Evolutionary conservation across 805 yeast genomes (phyloP).

Genomic region (Tetrapisispora fleetii): DNA sequence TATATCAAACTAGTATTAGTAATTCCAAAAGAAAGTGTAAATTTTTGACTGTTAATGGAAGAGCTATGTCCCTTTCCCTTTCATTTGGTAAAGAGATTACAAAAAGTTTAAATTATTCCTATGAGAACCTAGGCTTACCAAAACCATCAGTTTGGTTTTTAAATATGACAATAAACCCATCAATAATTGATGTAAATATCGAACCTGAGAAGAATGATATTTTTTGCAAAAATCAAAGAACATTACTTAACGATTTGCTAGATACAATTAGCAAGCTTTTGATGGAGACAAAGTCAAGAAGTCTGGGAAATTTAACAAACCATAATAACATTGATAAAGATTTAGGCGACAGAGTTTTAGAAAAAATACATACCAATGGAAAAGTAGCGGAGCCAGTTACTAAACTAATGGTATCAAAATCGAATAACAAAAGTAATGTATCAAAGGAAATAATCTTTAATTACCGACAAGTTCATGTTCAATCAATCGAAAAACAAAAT

Average conservation of each 20-base stretch:
- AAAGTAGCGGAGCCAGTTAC: too few species aligned
- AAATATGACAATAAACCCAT: constrained; percentile 13
- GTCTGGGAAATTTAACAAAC: background rate
- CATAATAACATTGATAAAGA: too few species aligned
- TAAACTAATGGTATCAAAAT: too few species aligned
- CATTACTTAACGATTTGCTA: background rate
- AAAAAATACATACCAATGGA: too few species aligned
- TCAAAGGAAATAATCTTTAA: background rate
- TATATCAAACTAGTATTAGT: constrained; percentile 21
- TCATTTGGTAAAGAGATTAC: constrained; percentile 27
- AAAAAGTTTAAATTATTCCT: constrained; percentile 19
- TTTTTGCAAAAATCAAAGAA: constrained; percentile 14
- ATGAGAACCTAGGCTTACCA: constrained; percentile 15
- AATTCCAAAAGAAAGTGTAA: constrained; percentile 15
- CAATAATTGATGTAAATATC: constrained; percentile 32
- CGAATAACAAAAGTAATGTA: too few species aligned
- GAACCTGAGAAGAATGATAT: constrained; percentile 39
- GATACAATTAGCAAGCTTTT: background rate
- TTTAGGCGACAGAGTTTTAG: too few species aligned
- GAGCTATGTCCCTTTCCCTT: constrained; percentile 25
- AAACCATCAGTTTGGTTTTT: constrained; percentile 32
- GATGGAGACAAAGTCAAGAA: background rate
- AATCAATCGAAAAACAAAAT: background rate
- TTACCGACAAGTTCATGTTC: background rate
- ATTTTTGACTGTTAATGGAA: constrained; percentile 29